Conservation (phyloP, 257 asterid species). For the Gentiana dahurica region DNA sequence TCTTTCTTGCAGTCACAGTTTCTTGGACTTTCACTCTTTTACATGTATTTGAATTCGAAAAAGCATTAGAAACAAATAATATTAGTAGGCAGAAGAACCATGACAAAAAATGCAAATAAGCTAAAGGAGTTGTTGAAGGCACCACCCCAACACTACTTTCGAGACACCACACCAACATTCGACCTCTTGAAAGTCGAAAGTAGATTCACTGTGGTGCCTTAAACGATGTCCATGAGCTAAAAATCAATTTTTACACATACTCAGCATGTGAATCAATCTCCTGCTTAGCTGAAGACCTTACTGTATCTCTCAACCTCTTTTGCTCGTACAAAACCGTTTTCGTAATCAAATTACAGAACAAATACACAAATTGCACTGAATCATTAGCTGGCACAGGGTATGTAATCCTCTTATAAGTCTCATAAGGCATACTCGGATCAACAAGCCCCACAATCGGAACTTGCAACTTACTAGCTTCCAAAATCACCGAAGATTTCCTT, state of each 20-base stretch:
- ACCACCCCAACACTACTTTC: no score
- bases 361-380: conserved; percentile 75
- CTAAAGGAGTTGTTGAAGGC: no score
- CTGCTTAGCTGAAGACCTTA: conserved; percentile 15
- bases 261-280: conserved; percentile 23
- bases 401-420: conserved; percentile 59
- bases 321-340: conserved; percentile 76
- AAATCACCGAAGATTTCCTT: conserved; percentile 68
- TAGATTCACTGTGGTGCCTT: no score
- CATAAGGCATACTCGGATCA: conserved; percentile 85
- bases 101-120: neutral
- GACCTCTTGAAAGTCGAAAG: no score
- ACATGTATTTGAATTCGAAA: conserved; percentile 21
- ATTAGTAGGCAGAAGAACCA: neutral
- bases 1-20: conserved; percentile 24
- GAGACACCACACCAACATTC: no score
- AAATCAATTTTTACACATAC: conserved; percentile 20
- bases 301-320: conserved; percentile 32
- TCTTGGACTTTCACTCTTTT: conserved; percentile 43
- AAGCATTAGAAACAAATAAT: neutral
- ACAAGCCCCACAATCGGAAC: conserved; percentile 90
- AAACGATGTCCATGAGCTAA: neutral
- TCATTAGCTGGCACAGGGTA: conserved; percentile 93
- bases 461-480: conserved; percentile 71
- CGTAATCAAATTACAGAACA: conserved; percentile 92